phyloP scores from a whole-genome alignment of 192 early-diverging fungal species.

The Phlyctochytrium arcticum region DNA sequence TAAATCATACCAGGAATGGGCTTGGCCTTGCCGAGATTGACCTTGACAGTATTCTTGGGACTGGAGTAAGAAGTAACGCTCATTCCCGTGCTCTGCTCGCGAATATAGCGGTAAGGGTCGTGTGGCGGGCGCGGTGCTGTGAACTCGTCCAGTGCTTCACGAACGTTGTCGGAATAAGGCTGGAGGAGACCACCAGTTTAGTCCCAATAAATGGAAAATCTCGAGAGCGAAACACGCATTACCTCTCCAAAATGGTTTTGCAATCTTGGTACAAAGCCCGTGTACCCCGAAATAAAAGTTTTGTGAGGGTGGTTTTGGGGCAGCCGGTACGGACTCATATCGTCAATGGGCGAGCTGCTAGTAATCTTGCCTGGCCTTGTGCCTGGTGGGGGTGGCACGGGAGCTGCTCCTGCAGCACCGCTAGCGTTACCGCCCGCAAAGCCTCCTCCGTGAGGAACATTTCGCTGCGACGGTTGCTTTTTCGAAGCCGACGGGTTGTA shows the following conservation, averaged over 20 bases:
- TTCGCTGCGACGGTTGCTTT: neutral
- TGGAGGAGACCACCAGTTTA: conserved; percentile 3
- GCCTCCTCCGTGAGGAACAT: conserved; percentile 7
- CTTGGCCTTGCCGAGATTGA: conserved; percentile 3
- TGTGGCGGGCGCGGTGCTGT: conserved; percentile 11
- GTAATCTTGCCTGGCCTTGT: conserved; percentile 2
- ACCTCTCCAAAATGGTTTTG: conserved; percentile 63
- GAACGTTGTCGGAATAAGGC: conserved; percentile 51
- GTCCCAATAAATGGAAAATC: too few relatives aligned
- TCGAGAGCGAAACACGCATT: too few relatives aligned
- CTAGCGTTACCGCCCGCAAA: conserved; percentile 13
- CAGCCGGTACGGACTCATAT: conserved; percentile 49
- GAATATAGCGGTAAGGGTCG: neutral
- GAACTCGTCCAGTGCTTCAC: conserved; percentile 53
- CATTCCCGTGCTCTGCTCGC: neutral
- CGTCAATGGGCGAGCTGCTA: conserved; percentile 35
- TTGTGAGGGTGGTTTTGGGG: conserved; percentile 48
- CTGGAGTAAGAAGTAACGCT: neutral
- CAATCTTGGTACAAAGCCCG: conserved; percentile 54
- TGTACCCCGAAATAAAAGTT: conserved; percentile 54
- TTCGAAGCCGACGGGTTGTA: neutral
- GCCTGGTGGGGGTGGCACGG: conserved; percentile 8
- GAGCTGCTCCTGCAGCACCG: conserved; percentile 11
- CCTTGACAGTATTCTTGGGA: conserved; percentile 23
- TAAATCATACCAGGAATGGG: conserved; percentile 42